These are phyloP conservation scores for Cutaneotrichosporon curvatum DNA, from an alignment of 1,284 basidiomycete genomes.

Conservation along the genomic window DNA sequence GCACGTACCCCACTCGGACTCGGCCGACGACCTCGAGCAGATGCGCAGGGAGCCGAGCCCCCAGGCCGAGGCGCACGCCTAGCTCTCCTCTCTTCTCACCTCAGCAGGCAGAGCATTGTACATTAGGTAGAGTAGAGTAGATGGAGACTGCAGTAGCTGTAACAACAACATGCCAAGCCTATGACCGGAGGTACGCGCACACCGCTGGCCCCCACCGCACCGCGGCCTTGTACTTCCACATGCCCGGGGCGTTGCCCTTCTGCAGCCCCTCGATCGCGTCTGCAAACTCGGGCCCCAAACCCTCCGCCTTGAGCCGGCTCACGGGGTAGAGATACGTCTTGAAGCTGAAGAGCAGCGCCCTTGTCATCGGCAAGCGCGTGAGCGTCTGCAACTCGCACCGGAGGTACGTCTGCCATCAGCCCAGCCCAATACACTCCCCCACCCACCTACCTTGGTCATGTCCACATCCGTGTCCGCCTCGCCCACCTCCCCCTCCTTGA, in stretches of 20 bases:
- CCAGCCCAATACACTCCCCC: background rate
- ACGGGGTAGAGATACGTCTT: conserved; percentile 14
- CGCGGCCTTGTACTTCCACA: conserved; percentile 15
- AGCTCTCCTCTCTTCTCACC: too few relatives aligned
- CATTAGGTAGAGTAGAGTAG: too few relatives aligned
- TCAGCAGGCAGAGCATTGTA: too few relatives aligned
- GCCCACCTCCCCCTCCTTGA: conserved; percentile 1
- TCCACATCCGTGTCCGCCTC: background rate
- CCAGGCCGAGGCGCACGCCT: too few relatives aligned
- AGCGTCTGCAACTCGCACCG: conserved; percentile 15
- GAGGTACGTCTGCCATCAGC: conserved; percentile 6
- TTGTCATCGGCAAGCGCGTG: conserved; percentile 6
- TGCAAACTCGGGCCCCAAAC: conserved; percentile 4
- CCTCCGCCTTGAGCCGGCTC: conserved; percentile 9
- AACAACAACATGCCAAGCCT: too few relatives aligned
- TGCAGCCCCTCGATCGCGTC: conserved; percentile 15
- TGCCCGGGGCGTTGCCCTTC: conserved; percentile 15
- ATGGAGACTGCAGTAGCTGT: too few relatives aligned
- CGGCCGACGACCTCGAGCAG: too few relatives aligned
- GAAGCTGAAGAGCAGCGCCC: conserved; percentile 13
- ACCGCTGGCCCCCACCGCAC: conserved; percentile 11
- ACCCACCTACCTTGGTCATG: background rate
- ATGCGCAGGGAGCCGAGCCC: too few relatives aligned
- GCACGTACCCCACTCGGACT: too few relatives aligned
- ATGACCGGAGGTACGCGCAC: conserved; percentile 6